phyloP scores from a whole-genome alignment of 75 land plant species.

The Picea sitchensis region DNA sequence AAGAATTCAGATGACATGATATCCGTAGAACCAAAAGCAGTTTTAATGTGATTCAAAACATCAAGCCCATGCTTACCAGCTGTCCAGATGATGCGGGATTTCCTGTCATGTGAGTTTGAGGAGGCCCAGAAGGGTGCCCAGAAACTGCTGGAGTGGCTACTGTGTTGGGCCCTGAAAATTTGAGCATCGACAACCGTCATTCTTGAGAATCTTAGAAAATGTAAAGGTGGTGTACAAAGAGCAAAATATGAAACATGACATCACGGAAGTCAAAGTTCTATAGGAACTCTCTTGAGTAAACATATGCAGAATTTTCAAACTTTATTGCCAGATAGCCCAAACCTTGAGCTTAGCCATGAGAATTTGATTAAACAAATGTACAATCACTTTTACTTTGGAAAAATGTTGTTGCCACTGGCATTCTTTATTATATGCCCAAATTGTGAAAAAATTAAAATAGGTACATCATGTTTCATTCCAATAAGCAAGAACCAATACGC shows the following conservation, averaged over 20 bases:
- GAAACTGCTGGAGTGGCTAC: conserved; percentile 9
- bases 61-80: conserved; percentile 3
- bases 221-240: not conserved
- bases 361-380: too few species aligned
- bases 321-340: too few species aligned
- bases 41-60: not conserved
- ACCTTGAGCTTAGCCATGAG: too few species aligned
- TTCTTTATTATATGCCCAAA: too few species aligned
- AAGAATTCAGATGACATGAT: not conserved
- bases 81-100: conserved; percentile 7
- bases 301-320: too few species aligned
- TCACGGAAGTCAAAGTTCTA: not conserved
- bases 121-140: conserved; percentile 11
- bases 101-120: conserved; percentile 12
- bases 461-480: too few species aligned
- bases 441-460: too few species aligned
- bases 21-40: not conserved
- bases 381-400: too few species aligned
- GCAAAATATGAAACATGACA: not conserved
- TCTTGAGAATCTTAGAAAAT: not conserved
- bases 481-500: too few species aligned
- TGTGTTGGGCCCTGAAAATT: conserved; percentile 4
- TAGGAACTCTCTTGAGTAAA: too few species aligned
- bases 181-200: not conserved
- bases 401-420: too few species aligned